A percentile compares a stretch with the other conserved stretches of the same genome.
Conservation (phyloP, 202 grass and related monocot species). For the Zoysia matrella region DNA sequence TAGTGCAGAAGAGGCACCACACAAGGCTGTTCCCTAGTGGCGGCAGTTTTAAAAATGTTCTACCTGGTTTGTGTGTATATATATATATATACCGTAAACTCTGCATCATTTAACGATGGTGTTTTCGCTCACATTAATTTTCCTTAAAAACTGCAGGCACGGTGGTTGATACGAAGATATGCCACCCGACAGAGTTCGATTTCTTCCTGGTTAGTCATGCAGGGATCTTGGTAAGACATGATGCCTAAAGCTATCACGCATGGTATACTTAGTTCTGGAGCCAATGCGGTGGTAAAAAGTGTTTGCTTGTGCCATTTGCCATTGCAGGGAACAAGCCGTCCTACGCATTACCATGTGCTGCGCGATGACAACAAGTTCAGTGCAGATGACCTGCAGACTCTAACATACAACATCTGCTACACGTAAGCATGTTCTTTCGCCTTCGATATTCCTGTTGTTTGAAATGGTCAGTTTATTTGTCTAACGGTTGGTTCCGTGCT, state of each 20-base stretch:
- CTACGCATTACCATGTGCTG: slow-evolving; percentile 72
- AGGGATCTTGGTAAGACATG: slow-evolving; percentile 57
- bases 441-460: not conserved
- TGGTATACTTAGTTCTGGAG: too few species aligned
- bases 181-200: slow-evolving; percentile 80
- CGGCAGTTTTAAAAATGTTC: slow-evolving; percentile 40
- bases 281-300: slow-evolving; percentile 7
- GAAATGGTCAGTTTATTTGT: not conserved
- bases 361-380: slow-evolving; percentile 70
- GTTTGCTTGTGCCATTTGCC: not conserved
- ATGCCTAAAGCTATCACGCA: not conserved
- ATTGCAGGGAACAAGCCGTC: slow-evolving; percentile 70
- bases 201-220: slow-evolving; percentile 81
- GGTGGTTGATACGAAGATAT: slow-evolving; percentile 72
- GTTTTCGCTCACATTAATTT: slow-evolving; percentile 9
- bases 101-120: not conserved
- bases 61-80: slow-evolving; percentile 53
- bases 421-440: slow-evolving; percentile 48
- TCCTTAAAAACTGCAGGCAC: slow-evolving; percentile 56
- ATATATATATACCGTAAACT: not conserved
- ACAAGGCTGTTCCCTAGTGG: slow-evolving; percentile 50
- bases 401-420: slow-evolving; percentile 77
- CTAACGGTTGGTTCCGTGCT: not conserved
- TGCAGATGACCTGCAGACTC: slow-evolving; percentile 57
- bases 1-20: slow-evolving; percentile 31